A percentile compares a stretch with the other conserved stretches of the same genome.
Evolutionary conservation across 2,329 filamentous ascomycete species (phyloP).

Genomic region (Fusarium pseudoanthophilum): DNA sequence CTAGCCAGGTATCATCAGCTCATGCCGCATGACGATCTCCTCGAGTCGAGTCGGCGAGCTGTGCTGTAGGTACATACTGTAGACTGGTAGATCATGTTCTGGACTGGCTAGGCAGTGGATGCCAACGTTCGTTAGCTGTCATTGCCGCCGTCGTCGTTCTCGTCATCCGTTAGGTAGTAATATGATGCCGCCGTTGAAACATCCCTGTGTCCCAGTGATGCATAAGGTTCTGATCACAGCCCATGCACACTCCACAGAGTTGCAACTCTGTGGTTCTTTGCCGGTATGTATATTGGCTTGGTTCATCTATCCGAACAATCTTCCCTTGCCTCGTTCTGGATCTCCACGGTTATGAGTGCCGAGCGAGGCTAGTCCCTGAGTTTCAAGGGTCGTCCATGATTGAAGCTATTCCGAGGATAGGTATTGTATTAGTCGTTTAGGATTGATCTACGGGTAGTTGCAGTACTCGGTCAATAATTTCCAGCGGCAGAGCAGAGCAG

Average conservation of each 20-base stretch:
- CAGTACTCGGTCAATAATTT: conserved; percentile 1
- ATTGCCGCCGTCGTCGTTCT: background rate
- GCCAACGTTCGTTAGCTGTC: background rate
- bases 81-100: background rate
- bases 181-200: conserved; percentile 9
- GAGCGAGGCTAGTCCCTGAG: conserved; percentile 5
- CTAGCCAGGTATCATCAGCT: conserved; percentile 6
- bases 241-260: conserved; percentile 23
- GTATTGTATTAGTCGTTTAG: background rate
- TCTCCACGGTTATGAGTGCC: conserved; percentile 3
- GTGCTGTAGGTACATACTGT: background rate
- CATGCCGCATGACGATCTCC: conserved; percentile 5
- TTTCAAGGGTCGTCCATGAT: conserved; percentile 1
- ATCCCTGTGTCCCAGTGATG: conserved; percentile 23
- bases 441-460: conserved; percentile 12
- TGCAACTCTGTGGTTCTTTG: conserved; percentile 10
- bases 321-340: background rate
- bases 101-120: background rate
- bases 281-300: background rate
- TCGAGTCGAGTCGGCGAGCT: conserved; percentile 1
- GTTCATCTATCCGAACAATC: conserved; percentile 8
- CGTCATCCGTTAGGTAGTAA: background rate
- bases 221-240: conserved; percentile 36
- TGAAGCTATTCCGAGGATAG: conserved; percentile 2
- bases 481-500: background rate